Conservation (phyloP, 305 asterid genomes). For the Plantago rigida region DNA sequence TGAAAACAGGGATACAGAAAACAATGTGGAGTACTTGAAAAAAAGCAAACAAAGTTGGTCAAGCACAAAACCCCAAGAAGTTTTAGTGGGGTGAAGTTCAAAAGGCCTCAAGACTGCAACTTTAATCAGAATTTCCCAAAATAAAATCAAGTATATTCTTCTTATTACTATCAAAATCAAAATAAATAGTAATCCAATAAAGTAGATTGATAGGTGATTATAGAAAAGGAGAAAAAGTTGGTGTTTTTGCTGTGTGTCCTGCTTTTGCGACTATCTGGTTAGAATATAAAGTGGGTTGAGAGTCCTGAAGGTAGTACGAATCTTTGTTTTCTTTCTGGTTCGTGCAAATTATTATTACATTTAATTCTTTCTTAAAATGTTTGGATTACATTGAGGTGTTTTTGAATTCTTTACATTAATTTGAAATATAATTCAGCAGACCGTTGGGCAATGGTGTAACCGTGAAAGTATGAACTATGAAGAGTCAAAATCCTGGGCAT, state of each 20-base stretch:
- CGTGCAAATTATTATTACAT: background rate
- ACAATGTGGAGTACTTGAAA: conserved; percentile 13
- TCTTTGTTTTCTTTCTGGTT: conserved; percentile 20
- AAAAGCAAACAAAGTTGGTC: conserved; percentile 34
- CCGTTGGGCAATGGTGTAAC: conserved; percentile 39
- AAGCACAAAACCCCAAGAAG: conserved; percentile 40
- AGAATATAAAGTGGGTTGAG: conserved; percentile 17
- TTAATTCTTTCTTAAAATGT: background rate
- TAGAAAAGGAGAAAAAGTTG: background rate
- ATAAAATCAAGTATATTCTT: conserved; percentile 8
- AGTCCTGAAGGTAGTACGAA: conserved; percentile 21
- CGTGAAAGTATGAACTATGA: conserved; percentile 1
- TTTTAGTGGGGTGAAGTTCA: conserved; percentile 32
- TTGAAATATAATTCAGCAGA: conserved; percentile 26
- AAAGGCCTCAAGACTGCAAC: conserved; percentile 43
- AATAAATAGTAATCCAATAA: too few relatives aligned
- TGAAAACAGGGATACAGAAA: conserved; percentile 2
- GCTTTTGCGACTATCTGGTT: background rate
- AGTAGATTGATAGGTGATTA: too few relatives aligned
- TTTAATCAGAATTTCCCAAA: conserved; percentile 24
- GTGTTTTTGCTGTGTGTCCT: background rate
- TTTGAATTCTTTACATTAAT: conserved; percentile 24
- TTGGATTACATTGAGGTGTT: conserved; percentile 18
- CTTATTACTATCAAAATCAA: background rate
- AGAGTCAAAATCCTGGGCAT: background rate